These are phyloP conservation scores for Pyrus bretschneideri DNA, from an alignment of 306 rosid genomes.

Conservation along the genomic window DNA sequence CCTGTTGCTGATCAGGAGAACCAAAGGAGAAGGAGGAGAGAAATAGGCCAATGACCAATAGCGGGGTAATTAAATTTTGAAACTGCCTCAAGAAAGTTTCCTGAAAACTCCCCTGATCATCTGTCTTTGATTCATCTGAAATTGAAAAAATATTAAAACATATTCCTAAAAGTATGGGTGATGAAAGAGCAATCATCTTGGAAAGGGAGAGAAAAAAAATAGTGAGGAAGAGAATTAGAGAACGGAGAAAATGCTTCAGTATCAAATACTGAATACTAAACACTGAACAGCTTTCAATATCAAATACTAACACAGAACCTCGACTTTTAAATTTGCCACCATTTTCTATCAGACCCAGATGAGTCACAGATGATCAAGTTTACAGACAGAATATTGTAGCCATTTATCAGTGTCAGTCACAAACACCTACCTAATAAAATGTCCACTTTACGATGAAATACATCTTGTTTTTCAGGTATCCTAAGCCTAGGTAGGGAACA, in stretches of 20 bases:
- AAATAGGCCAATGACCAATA: constrained; percentile 52
- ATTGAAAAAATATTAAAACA: constrained; percentile 9
- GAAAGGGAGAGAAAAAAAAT: neutral
- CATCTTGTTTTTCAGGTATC: neutral
- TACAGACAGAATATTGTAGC: neutral
- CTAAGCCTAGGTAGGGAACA: neutral
- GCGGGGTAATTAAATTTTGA: constrained; percentile 49
- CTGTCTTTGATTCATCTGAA: constrained; percentile 67
- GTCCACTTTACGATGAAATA: neutral
- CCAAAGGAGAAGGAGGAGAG: constrained; percentile 48
- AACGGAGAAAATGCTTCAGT: neutral
- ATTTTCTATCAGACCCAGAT: neutral
- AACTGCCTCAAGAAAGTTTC: constrained; percentile 49
- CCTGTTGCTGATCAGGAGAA: constrained; percentile 72
- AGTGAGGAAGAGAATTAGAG: neutral
- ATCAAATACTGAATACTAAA: neutral
- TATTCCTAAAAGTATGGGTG: neutral
- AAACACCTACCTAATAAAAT: neutral
- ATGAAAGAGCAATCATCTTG: neutral
- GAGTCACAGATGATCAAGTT: neutral
- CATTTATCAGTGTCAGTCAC: neutral
- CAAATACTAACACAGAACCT: neutral
- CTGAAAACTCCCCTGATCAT: constrained; percentile 51
- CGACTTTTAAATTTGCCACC: neutral
- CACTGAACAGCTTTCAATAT: neutral